Conservation (phyloP, 2,329 filamentous ascomycete genomes). For the Epichloe gansuensis region DNA sequence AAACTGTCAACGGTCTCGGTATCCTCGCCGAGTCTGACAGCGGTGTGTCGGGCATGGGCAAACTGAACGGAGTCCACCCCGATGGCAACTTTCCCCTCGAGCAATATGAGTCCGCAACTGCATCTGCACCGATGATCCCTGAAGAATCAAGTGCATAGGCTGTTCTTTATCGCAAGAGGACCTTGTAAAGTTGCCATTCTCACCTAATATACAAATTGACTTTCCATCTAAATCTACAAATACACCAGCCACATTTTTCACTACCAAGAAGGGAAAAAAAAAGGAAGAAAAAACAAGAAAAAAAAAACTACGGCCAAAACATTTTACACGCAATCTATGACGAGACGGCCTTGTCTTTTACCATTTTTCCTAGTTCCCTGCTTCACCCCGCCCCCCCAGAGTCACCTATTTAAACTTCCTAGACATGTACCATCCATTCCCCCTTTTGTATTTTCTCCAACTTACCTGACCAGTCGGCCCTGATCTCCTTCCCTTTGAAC, state of each 20-base stretch:
- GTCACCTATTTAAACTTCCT: not conserved
- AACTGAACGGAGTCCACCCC: conserved; percentile 20
- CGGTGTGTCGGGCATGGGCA: conserved; percentile 30
- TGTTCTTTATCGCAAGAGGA: conserved; percentile 8
- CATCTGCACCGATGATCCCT: conserved; percentile 10
- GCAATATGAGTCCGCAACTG: conserved; percentile 8
- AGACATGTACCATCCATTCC: not conserved
- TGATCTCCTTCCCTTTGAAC: not conserved
- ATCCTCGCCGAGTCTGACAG: conserved; percentile 31
- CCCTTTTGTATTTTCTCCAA: not conserved
- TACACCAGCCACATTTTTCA: not conserved
- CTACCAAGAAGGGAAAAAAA: not conserved
- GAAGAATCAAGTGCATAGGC: conserved; percentile 21
- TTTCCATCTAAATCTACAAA: not conserved
- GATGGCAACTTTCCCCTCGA: conserved; percentile 14
- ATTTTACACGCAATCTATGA: not conserved
- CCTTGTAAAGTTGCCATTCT: not conserved
- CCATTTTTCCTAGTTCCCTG: not conserved
- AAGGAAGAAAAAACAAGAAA: not conserved
- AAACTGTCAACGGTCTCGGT: conserved; percentile 25
- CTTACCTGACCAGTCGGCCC: not conserved
- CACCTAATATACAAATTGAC: not conserved
- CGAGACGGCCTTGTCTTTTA: not conserved
- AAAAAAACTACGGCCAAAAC: not conserved
- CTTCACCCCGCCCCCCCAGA: not conserved